Evolutionary conservation across 2,329 filamentous ascomycete species (phyloP), one percentile per base, ranked within the genome.

Genomic region (Penicillium sp.): DNA sequence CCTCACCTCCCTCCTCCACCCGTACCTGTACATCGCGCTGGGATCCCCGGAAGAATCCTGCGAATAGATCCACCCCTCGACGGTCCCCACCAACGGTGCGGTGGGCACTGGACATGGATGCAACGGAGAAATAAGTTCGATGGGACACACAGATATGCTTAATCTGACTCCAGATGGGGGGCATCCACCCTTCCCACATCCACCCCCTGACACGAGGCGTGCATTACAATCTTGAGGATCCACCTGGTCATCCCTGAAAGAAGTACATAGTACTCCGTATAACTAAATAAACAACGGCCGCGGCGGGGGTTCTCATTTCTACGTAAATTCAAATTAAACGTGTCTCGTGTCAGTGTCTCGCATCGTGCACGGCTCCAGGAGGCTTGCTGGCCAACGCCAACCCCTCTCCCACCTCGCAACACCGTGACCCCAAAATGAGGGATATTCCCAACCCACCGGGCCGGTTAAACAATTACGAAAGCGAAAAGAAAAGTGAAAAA

Each of bases 81-180:
- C 39, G 43, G 59, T 52, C 59, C 47, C 61, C 59, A 62, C 55
- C 48, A 36, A 42, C 46, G 51, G 51, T 54, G 53, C 50, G 49
- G 59, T 62, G 59, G 59, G 52, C 61, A 62, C 59, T 59, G 57
- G 48, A 62, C 61, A 63, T 62, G 59, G 61, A 58, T 63, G 59
- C 49, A 41, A 62, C 58, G 61, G 59, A 60, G 51, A 55, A 59
- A 63, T 40, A 60, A 56, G 46, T 59, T 51, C 44, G 48, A 58
- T 55, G 56, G 58, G 52, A 58, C 48, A 59, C 52, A 49, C 52
- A 63, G 59, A 63, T 63, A 63, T 63, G 61, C 61, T 63, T 63
- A 63, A 63, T 55, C 59, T 59, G 53, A 63, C 61, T 61, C 58
- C 61, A 62, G 53, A 59, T 56, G 52, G 47, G 40, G 48, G 49